phyloP scores from a whole-genome alignment of 768 basidiomycete species.

The Trametes sanguinea region DNA sequence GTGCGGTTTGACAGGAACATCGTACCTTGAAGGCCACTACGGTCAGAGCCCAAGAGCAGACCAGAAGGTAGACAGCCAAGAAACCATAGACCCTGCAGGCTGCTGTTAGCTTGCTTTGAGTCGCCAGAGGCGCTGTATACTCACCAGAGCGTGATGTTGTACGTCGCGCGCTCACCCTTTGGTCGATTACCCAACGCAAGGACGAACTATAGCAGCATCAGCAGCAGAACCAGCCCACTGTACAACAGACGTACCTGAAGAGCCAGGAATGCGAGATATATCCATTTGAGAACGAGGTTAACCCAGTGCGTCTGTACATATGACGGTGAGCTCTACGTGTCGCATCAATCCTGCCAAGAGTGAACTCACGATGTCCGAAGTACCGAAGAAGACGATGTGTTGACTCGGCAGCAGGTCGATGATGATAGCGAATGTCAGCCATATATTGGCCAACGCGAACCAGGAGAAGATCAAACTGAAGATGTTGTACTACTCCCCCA shows the following conservation, averaged over 20 bases:
- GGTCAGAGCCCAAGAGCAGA: slow-evolving; percentile 87
- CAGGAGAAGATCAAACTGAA: slow-evolving; percentile 86
- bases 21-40: slow-evolving; percentile 73
- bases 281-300: slow-evolving; percentile 80
- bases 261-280: slow-evolving; percentile 82
- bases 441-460: slow-evolving; percentile 91
- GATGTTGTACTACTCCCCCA: slow-evolving; percentile 85
- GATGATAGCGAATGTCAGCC: slow-evolving; percentile 95
- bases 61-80: slow-evolving; percentile 78
- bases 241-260: slow-evolving; percentile 52
- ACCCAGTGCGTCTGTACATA: slow-evolving; percentile 79
- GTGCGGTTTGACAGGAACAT: not conserved
- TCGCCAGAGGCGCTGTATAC: slow-evolving; percentile 21
- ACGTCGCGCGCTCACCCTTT: slow-evolving; percentile 81
- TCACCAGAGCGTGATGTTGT: slow-evolving; percentile 71
- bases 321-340: not conserved
- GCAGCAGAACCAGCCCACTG: not conserved
- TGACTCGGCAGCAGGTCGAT: slow-evolving; percentile 76
- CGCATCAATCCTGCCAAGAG: too few relatives aligned
- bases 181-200: slow-evolving; percentile 80
- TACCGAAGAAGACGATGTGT: slow-evolving; percentile 69
- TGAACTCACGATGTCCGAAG: slow-evolving; percentile 59
- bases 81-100: slow-evolving; percentile 75
- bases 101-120: slow-evolving; percentile 9
- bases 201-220: slow-evolving; percentile 49